phyloP scores from a whole-genome alignment of 306 rosid genomes.

The Adenanthera pavonina region DNA sequence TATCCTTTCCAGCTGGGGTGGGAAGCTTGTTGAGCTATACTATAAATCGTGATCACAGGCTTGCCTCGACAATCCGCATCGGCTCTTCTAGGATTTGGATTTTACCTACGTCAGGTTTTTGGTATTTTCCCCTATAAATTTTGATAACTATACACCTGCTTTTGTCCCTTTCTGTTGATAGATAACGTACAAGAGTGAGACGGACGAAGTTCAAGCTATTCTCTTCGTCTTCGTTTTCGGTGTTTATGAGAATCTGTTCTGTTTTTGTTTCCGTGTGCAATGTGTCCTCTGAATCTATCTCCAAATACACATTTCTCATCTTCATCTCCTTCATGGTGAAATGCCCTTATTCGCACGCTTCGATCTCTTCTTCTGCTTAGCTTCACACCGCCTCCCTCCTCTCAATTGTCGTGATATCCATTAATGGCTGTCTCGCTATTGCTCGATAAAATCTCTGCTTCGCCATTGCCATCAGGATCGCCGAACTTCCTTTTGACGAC shows the following conservation, averaged over 20 bases:
- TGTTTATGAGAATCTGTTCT: conserved; percentile 41
- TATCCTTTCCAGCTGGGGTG: conserved; percentile 5
- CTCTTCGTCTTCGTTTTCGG: conserved; percentile 48
- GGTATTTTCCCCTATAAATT: conserved; percentile 17
- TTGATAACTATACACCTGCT: conserved; percentile 41
- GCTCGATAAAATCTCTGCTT: conserved; percentile 46
- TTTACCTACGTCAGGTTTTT: conserved; percentile 42
- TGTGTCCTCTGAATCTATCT: conserved; percentile 75
- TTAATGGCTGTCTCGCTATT: conserved; percentile 58
- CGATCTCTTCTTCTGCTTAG: conserved; percentile 58
- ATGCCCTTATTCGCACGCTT: conserved; percentile 55
- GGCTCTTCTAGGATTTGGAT: conserved; percentile 34
- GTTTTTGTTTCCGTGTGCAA: conserved; percentile 72
- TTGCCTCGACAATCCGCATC: conserved; percentile 38
- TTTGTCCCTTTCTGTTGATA: conserved; percentile 51
- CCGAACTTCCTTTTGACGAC: conserved; percentile 41
- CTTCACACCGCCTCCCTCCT: conserved; percentile 58
- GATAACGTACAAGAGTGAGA: conserved; percentile 23
- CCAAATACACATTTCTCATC: conserved; percentile 38
- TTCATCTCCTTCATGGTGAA: conserved; percentile 70
- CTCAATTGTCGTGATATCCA: conserved; percentile 36
- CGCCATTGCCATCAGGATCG: conserved; percentile 44
- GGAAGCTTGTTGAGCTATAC: conserved; percentile 39
- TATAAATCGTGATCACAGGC: conserved; percentile 34
- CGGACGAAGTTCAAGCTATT: conserved; percentile 21